phyloP scores from a whole-genome alignment of 768 basidiomycete genomes.

The Boletus bicolor region DNA sequence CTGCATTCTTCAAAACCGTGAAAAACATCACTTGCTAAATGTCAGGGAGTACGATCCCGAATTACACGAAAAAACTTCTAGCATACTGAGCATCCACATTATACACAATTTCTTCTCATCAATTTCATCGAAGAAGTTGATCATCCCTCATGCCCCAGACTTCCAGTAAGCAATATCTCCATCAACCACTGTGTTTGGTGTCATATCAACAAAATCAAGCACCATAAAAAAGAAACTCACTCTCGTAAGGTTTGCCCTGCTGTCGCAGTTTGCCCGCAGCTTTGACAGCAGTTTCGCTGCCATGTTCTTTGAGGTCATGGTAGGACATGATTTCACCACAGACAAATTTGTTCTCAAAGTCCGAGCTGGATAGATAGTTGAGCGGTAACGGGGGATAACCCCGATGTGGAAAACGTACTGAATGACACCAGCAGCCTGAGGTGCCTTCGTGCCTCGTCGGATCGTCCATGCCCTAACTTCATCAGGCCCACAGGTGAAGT shows the following conservation, averaged over 20 bases:
- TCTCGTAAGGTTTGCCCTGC: constrained; percentile 96
- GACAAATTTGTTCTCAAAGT: constrained; percentile 97
- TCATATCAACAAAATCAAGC: constrained; percentile 3
- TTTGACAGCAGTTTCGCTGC: constrained; percentile 88
- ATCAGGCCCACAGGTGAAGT: constrained; percentile 96
- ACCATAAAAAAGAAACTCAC: constrained; percentile 41
- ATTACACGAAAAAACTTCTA: constrained; percentile 16
- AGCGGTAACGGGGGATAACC: not conserved
- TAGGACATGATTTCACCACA: constrained; percentile 97
- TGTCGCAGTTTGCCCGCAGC: constrained; percentile 93
- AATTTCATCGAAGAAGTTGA: not conserved
- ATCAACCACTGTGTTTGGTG: constrained; percentile 59
- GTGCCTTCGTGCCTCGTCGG: constrained; percentile 88
- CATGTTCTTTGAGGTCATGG: constrained; percentile 86
- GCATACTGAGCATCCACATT: constrained; percentile 6
- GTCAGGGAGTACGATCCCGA: not conserved
- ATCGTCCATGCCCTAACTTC: constrained; percentile 99
- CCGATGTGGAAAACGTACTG: constrained; percentile 57
- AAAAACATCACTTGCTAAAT: not conserved
- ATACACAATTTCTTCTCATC: constrained; percentile 8
- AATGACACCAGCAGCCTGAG: constrained; percentile 97
- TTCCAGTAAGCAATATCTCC: constrained; percentile 96
- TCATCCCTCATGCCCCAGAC: constrained; percentile 46
- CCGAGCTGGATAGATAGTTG: constrained; percentile 52
- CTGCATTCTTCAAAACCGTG: not conserved